These are phyloP conservation scores for Knoxdaviesia capensis DNA, from an alignment of 2,329 filamentous ascomycete genomes.

Conservation along the genomic window DNA sequence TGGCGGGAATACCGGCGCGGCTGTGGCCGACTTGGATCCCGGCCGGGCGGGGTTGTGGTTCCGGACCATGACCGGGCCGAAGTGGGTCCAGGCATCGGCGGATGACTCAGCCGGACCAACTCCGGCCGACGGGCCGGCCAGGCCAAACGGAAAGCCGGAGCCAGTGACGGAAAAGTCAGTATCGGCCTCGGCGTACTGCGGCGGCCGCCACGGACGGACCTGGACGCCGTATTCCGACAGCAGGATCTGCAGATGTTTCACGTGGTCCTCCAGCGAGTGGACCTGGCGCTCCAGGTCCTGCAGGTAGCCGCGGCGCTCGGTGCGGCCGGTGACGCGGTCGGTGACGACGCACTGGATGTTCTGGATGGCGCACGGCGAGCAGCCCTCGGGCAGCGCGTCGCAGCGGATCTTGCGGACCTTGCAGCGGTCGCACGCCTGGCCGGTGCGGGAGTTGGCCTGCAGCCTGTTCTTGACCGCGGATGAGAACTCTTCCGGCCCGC, in stretches of 20 bases:
- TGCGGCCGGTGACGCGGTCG: slow-evolving; percentile 67
- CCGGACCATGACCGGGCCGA: too few relatives aligned
- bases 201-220: slow-evolving; percentile 14
- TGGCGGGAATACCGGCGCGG: slow-evolving; percentile 8
- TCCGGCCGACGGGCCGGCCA: too few relatives aligned
- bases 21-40: too few relatives aligned
- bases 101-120: too few relatives aligned
- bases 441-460: slow-evolving; percentile 41
- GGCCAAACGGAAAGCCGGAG: too few relatives aligned
- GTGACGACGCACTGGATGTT: slow-evolving; percentile 66
- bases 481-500: slow-evolving; percentile 27
- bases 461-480: slow-evolving; percentile 34
- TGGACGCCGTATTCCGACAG: slow-evolving; percentile 40
- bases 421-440: slow-evolving; percentile 76
- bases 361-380: slow-evolving; percentile 61
- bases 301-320: slow-evolving; percentile 58
- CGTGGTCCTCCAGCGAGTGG: slow-evolving; percentile 41
- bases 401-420: slow-evolving; percentile 80
- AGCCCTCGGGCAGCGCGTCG: slow-evolving; percentile 62
- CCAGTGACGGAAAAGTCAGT: too few relatives aligned
- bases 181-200: not conserved
- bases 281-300: slow-evolving; percentile 59
- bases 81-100: too few relatives aligned
- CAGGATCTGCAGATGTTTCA: slow-evolving; percentile 48
- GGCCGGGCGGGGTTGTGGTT: too few relatives aligned